A percentile compares a stretch with the other conserved stretches of the same genome.
phyloP scores from a whole-genome alignment of 2,329 filamentous ascomycete species.

The Fusarium robinianum region DNA sequence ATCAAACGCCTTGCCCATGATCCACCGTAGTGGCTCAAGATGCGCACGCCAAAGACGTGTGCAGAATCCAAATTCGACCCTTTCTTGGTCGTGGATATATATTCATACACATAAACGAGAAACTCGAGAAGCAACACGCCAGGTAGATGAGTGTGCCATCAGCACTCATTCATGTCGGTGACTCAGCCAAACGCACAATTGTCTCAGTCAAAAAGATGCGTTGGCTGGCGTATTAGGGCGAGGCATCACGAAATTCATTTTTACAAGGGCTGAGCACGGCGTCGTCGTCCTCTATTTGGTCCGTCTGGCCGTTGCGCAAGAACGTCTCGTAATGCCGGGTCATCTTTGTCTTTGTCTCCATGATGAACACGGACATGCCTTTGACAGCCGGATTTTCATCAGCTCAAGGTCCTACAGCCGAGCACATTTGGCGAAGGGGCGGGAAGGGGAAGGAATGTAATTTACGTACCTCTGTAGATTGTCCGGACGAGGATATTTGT shows the following conservation, averaged over 20 bases:
- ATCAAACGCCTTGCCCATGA: conserved; percentile 30
- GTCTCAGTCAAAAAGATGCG: too few relatives aligned
- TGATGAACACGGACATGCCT: conserved; percentile 96
- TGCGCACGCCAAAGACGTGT: conserved; percentile 9
- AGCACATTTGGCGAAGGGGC: too few relatives aligned
- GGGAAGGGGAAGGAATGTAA: conserved; percentile 16
- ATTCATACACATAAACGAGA: conserved; percentile 19
- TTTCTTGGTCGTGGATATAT: conserved; percentile 15
- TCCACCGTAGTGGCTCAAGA: too few relatives aligned
- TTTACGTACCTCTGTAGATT: conserved; percentile 81
- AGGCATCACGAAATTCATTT: background rate
- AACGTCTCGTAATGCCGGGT: conserved; percentile 78
- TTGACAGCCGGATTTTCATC: conserved; percentile 12
- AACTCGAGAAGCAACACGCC: background rate
- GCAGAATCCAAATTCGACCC: conserved; percentile 6
- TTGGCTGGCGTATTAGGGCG: too few relatives aligned
- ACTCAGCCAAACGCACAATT: too few relatives aligned
- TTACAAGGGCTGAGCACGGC: conserved; percentile 57
- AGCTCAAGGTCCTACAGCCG: too few relatives aligned
- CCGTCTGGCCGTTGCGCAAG: conserved; percentile 85
- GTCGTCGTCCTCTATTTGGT: conserved; percentile 76
- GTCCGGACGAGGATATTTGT: conserved; percentile 92
- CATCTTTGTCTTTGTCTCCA: conserved; percentile 85
- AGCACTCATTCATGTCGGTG: too few relatives aligned
- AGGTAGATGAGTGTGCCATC: too few relatives aligned